Evolutionary conservation across 768 basidiomycete species (phyloP).

Genomic region (Tricholoma terreum): DNA sequence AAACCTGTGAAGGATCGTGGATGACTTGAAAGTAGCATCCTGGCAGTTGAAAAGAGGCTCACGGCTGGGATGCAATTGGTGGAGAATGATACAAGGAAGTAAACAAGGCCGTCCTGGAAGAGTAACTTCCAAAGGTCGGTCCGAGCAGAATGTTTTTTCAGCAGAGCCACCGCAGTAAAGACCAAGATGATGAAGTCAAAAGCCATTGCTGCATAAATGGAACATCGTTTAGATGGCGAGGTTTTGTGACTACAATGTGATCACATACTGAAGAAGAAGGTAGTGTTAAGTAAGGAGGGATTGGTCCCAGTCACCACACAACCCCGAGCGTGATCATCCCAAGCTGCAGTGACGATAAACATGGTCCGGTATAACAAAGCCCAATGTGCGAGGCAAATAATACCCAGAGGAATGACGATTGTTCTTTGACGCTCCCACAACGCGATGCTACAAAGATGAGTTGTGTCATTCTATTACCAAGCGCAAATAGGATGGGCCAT

Average conservation of each 20-base stretch:
- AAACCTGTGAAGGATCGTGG: slow-evolving; percentile 33
- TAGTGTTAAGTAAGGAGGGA: slow-evolving; percentile 55
- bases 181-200: slow-evolving; percentile 63
- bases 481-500: slow-evolving; percentile 15
- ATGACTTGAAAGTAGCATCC: neutral
- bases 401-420: slow-evolving; percentile 48
- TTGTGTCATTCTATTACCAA: slow-evolving; percentile 2
- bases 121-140: slow-evolving; percentile 67
- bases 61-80: slow-evolving; percentile 70
- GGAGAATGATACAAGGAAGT: slow-evolving; percentile 62
- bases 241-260: neutral
- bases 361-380: slow-evolving; percentile 64
- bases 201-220: slow-evolving; percentile 52
- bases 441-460: slow-evolving; percentile 46
- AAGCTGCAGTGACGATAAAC: slow-evolving; percentile 59
- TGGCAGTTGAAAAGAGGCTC: slow-evolving; percentile 20
- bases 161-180: slow-evolving; percentile 52
- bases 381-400: slow-evolving; percentile 64
- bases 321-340: slow-evolving; percentile 36
- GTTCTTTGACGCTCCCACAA: slow-evolving; percentile 61
- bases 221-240: neutral
- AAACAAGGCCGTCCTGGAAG: slow-evolving; percentile 71
- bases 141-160: slow-evolving; percentile 47
- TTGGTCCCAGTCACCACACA: slow-evolving; percentile 56
- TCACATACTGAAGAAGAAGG: slow-evolving; percentile 67